phyloP scores from a whole-genome alignment of 2,329 filamentous ascomycete genomes.

The Xylaria sp. region DNA sequence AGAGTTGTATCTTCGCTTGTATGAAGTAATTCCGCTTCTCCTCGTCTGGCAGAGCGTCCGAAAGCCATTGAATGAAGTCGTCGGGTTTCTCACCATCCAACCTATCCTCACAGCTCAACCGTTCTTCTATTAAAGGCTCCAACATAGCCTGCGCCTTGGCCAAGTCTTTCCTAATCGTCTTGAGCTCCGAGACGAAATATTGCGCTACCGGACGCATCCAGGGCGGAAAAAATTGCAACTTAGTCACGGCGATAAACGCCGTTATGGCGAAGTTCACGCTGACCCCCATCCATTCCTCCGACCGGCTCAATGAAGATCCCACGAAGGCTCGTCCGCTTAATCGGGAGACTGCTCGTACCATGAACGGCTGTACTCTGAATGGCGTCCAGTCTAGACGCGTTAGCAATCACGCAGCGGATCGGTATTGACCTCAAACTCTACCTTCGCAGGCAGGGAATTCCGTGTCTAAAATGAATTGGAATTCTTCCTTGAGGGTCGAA shows the following conservation, averaged over 20 bases:
- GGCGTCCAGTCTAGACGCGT: constrained; percentile 62
- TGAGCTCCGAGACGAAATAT: constrained; percentile 58
- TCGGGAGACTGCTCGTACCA: constrained; percentile 62
- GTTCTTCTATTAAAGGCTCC: constrained; percentile 58
- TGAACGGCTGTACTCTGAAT: constrained; percentile 62
- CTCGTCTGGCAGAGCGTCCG: constrained; percentile 51
- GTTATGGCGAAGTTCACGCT: constrained; percentile 62
- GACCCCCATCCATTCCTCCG: constrained; percentile 64
- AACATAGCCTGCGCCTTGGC: constrained; percentile 56
- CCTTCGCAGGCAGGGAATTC: constrained; percentile 61
- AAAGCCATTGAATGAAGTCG: constrained; percentile 61
- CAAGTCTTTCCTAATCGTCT: constrained; percentile 57
- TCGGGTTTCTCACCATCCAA: constrained; percentile 54
- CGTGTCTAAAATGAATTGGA: constrained; percentile 57
- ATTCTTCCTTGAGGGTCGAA: constrained; percentile 58
- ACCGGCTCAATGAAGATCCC: constrained; percentile 60
- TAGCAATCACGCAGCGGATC: constrained; percentile 31
- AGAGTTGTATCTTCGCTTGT: constrained; percentile 55
- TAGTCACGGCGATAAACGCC: constrained; percentile 59
- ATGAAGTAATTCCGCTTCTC: constrained; percentile 53
- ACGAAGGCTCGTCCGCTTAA: constrained; percentile 65
- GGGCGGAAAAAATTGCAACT: constrained; percentile 63
- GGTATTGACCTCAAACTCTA: constrained; percentile 35
- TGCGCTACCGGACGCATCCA: constrained; percentile 61
- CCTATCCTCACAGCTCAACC: constrained; percentile 54